Evolutionary conservation across 1,139 yeast genomes (phyloP), one percentile per base, ranked within the genome.

Genomic region (Kazachstania sp.): DNA sequence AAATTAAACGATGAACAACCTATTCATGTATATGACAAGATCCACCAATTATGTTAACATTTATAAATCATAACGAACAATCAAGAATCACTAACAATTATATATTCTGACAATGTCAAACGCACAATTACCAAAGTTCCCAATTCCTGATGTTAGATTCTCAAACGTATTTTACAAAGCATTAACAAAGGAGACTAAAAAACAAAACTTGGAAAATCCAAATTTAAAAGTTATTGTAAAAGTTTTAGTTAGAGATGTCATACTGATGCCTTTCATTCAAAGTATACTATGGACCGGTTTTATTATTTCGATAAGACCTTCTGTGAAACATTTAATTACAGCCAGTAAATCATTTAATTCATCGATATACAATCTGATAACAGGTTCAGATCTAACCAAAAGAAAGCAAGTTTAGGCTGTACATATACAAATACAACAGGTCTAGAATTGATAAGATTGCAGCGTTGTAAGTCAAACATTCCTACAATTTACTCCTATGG

Each of bases 261-360:
- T 84, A 2, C 16, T 83, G n/a, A 75, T 83, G 80, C 92, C 92
- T 1, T 71, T 84, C 46, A 56, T 72, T 1, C 86, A 81, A 54
- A 86, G 86, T 7, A 66, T 77, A 19, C 52, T 70, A 13, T 71
- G 76, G 71, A 71, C 79, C 1, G 52, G 71, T 2, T 52, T 70
- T 0, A 51, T 75, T 28, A 58, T 74, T 12, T 60, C 70, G 1
- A 51, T 70, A 30, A 67, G 61, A 46, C 76, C 81, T 0, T 71
- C 78, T 73, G 38, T 73, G 30, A 39, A 48, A 6, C 30, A 37
- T 11, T 55, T 55, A 4, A 61, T 61, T 3, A 36, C 9, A 11
- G 16, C n/a, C 19, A 30, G 43, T 15, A 39, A 45, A 20, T 28
- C 34, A 2, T 32, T 45, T 28, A 43, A 39, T 6, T 39, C 45